Evolutionary conservation across 1,139 yeast genomes (phyloP), one percentile per base, ranked within the genome.

Genomic region (Taphrina wiesneri): DNA sequence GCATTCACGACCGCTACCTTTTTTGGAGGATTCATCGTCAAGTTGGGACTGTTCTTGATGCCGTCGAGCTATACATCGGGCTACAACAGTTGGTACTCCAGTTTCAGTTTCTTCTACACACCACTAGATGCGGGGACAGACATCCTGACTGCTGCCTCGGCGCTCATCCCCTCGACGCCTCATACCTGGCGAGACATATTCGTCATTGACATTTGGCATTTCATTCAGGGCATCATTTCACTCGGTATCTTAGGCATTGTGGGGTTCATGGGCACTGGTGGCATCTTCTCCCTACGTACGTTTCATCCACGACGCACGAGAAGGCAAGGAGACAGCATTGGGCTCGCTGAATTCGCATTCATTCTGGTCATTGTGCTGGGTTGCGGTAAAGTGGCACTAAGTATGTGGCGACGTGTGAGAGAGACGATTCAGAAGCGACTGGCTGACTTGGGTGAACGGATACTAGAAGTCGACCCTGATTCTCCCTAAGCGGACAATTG

Each of bases 21-120:
- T n/a, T n/a, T 60, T n/a, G 64, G 64, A 17, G 64, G 64, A 21
- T 60, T 60, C 51, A 11, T 51, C 49, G 46, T 60, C 57, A 60
- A 60, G 19, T 60, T 60, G 19, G 64, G 64, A 32, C 57, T 60
- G 21, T 60, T 34, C 21, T 30, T 60, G 28, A 26, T 39, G 17
- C 57, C 64, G 17, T 45, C 56, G 43, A 54, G 39, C 21, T 60
- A 52, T n/a, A 30, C 41, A 19, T 26, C 30, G 0, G 46, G 56
- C 52, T 25, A 49, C 23, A 23, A 34, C 7, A 28, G 56, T 25
- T 60, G 56, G 64, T 53, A 36, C 47, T 49, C 64, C 3, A 43
- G 43, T n/a, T 51, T 52, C 51, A 53, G 43, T 11, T 51, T 52
- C 51, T 60, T 60, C 43, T 60, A 60, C 64, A 60, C 64, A n/a